These are phyloP conservation scores for Phytophthora vignae DNA, from an alignment of 352 stramenopile species.

Conservation along the genomic window DNA sequence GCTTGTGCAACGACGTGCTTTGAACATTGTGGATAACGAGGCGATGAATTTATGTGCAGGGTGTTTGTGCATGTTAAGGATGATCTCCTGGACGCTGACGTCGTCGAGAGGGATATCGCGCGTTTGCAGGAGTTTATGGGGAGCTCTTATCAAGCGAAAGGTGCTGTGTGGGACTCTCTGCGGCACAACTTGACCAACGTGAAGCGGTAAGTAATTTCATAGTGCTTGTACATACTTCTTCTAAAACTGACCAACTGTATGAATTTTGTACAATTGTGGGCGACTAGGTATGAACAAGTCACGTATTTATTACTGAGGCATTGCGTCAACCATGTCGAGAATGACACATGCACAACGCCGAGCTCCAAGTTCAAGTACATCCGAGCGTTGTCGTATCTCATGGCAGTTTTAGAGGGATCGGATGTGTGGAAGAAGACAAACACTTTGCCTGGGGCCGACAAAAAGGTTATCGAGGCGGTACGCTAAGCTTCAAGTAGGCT, in stretches of 20 bases:
- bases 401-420: constrained; percentile 55
- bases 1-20: neutral
- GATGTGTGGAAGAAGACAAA: constrained; percentile 35
- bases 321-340: constrained; percentile 55
- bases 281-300: constrained; percentile 66
- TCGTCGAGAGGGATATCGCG: constrained; percentile 62
- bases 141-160: constrained; percentile 60
- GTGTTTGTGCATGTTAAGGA: constrained; percentile 60
- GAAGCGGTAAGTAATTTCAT: constrained; percentile 50
- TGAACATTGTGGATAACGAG: neutral
- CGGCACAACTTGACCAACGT: constrained; percentile 72
- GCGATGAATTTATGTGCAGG: constrained; percentile 25
- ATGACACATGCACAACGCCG: constrained; percentile 42
- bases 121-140: constrained; percentile 74
- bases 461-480: constrained; percentile 68
- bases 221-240: neutral
- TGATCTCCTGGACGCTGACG: constrained; percentile 46
- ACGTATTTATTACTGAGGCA: constrained; percentile 65
- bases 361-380: constrained; percentile 62
- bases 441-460: constrained; percentile 46
- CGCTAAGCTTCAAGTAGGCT: constrained; percentile 35
- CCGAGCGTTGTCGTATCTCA: constrained; percentile 53
- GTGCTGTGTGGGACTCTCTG: constrained; percentile 66
- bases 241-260: neutral
- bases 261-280: neutral